phyloP scores from a whole-genome alignment of 768 basidiomycete species.

The Megacollybia marginata region DNA sequence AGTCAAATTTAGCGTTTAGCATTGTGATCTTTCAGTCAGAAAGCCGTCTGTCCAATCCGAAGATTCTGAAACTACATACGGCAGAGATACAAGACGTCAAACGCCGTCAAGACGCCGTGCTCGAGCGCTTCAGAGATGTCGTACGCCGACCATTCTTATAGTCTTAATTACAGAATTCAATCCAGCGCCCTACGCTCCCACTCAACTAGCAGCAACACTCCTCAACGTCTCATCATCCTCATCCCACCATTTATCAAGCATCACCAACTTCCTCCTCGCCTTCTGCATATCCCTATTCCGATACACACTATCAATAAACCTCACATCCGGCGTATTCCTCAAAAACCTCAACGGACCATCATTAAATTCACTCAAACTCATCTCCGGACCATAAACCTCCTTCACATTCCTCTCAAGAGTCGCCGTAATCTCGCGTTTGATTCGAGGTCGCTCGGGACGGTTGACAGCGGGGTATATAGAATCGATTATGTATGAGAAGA shows the following conservation, averaged over 20 bases:
- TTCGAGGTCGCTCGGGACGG: constrained; percentile 1
- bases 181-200: too few species aligned
- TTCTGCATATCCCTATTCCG: constrained; percentile 8
- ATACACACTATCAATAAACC: constrained; percentile 10
- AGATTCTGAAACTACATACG: too few species aligned
- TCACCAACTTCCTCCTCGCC: background rate
- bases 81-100: too few species aligned
- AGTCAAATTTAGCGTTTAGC: too few species aligned
- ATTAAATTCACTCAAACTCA: constrained; percentile 2
- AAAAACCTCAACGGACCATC: constrained; percentile 5
- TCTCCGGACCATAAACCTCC: background rate
- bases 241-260: background rate
- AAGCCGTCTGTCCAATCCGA: too few species aligned
- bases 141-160: too few species aligned
- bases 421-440: constrained; percentile 1
- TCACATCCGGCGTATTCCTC: constrained; percentile 7
- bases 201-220: background rate
- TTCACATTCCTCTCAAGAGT: constrained; percentile 2
- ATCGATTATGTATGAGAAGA: constrained; percentile 4
- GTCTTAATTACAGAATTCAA: too few species aligned
- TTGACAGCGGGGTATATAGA: background rate
- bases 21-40: too few species aligned
- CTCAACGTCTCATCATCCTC: background rate
- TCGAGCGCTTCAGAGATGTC: too few species aligned
- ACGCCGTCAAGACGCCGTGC: too few species aligned